Percentiles rank a stretch among this genome's conserved stretches.
Conservation (phyloP, 495 filamentous ascomycete species). For the Hypoxylon fuscum region DNA sequence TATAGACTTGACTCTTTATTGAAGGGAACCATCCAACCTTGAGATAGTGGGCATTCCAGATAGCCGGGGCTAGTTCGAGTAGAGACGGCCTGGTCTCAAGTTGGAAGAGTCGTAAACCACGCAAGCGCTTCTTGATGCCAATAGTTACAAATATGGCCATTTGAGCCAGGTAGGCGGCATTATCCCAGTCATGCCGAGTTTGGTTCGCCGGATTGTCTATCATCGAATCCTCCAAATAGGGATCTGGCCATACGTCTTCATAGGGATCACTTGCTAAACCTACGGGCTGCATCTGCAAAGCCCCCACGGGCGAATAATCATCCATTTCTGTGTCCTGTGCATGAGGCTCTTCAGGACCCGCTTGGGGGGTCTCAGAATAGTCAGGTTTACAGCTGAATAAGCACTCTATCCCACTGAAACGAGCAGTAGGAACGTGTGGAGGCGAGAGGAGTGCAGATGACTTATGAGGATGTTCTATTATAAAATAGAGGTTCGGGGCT, state of each 20-base stretch:
- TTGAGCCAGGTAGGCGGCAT: conserved; percentile 44
- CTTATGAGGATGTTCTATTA: conserved; percentile 43
- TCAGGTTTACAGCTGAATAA: conserved; percentile 29
- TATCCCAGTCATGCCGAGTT: conserved; percentile 22
- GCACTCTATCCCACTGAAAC: conserved; percentile 46
- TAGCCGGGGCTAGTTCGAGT: conserved; percentile 54
- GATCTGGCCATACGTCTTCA: background rate
- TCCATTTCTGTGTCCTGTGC: background rate
- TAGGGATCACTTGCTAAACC: conserved; percentile 1
- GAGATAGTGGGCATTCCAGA: conserved; percentile 56
- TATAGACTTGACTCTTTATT: conserved; percentile 15
- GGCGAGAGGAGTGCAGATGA: conserved; percentile 43
- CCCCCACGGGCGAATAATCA: background rate
- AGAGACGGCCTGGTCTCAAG: conserved; percentile 39
- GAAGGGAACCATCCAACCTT: conserved; percentile 36
- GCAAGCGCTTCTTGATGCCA: conserved; percentile 39
- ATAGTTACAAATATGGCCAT: conserved; percentile 46
- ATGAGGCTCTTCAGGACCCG: background rate
- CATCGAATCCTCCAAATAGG: conserved; percentile 1
- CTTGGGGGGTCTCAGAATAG: background rate
- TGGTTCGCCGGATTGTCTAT: background rate
- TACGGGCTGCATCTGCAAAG: conserved; percentile 14
- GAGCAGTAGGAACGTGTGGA: conserved; percentile 42
- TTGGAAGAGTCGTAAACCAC: conserved; percentile 37
- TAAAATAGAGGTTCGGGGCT: conserved; percentile 42